Percentiles rank a stretch among this genome's conserved stretches.
Evolutionary conservation across 148 eudicot genomes (phyloP).

Genomic region (Mesembryanthemum crystallinum): DNA sequence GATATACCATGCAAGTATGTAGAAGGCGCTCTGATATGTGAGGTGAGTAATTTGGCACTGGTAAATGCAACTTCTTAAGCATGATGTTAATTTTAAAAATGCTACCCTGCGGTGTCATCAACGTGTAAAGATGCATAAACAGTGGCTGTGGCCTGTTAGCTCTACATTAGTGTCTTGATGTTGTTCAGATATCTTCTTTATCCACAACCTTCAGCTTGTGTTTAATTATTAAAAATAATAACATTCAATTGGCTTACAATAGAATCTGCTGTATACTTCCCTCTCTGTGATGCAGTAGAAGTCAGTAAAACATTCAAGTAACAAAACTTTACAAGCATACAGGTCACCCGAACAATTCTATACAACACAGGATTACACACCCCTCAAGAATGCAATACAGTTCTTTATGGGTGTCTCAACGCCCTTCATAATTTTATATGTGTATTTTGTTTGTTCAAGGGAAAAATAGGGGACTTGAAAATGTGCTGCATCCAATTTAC

Average conservation of each 20-base stretch:
- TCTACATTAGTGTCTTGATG: not conserved
- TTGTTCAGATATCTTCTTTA: not conserved
- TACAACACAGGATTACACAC: not conserved
- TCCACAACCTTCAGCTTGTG: not conserved
- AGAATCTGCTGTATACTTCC: not conserved
- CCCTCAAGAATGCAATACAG: not conserved
- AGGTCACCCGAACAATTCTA: not conserved
- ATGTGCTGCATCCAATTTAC: no score
- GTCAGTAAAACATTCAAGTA: not conserved
- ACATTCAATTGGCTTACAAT: not conserved
- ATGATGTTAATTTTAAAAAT: constrained; percentile 1
- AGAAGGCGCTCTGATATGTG: constrained; percentile 68
- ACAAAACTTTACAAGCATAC: not conserved
- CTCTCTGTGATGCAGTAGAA: not conserved
- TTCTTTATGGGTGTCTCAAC: not conserved
- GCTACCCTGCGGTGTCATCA: not conserved
- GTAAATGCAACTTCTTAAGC: constrained; percentile 14
- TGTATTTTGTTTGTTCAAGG: not conserved
- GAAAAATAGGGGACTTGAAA: not conserved
- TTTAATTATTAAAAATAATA: not conserved
- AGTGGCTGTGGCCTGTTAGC: not conserved
- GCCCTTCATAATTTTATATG: not conserved
- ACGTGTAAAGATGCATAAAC: constrained; percentile 11
- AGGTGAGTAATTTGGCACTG: constrained; percentile 48
- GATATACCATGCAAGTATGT: constrained; percentile 88